A percentile compares a stretch with the other conserved stretches of the same genome.
Conservation (phyloP, 768 basidiomycete genomes). For the Polyporus arcularius region DNA sequence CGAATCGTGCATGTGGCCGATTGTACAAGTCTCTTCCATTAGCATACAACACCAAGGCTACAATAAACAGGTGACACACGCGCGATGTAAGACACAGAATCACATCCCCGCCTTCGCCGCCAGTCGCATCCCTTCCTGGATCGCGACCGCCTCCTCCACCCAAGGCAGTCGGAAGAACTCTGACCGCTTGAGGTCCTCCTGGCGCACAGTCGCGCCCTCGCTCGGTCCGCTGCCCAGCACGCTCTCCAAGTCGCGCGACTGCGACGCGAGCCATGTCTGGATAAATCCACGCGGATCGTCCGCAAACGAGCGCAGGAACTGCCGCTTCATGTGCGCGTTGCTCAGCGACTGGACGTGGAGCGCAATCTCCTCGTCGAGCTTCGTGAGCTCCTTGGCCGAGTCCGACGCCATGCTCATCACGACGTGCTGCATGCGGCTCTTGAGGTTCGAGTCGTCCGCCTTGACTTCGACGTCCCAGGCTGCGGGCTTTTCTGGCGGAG, state of each 20-base stretch:
- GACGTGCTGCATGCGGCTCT: slow-evolving; percentile 70
- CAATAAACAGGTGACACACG: too few relatives aligned
- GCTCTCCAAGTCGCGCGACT: slow-evolving; percentile 87
- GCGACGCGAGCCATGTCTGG: slow-evolving; percentile 89
- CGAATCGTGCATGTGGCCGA: too few relatives aligned
- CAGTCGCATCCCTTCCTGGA: slow-evolving; percentile 79
- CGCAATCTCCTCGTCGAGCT: slow-evolving; percentile 93
- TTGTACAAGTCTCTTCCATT: too few relatives aligned
- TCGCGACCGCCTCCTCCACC: slow-evolving; percentile 86
- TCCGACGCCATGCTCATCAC: slow-evolving; percentile 71
- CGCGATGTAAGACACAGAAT: background rate
- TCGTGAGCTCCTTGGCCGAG: slow-evolving; percentile 61
- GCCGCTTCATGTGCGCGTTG: slow-evolving; percentile 83
- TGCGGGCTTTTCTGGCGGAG: slow-evolving; percentile 58
- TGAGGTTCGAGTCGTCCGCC: slow-evolving; percentile 75
- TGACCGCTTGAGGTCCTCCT: slow-evolving; percentile 84
- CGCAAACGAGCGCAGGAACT: slow-evolving; percentile 84
- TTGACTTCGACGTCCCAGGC: slow-evolving; percentile 91
- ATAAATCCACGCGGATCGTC: slow-evolving; percentile 79
- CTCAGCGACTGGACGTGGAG: slow-evolving; percentile 81
- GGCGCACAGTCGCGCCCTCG: slow-evolving; percentile 76
- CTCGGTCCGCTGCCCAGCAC: slow-evolving; percentile 86
- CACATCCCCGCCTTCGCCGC: slow-evolving; percentile 38
- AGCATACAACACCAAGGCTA: too few relatives aligned
- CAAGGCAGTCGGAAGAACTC: slow-evolving; percentile 92